Conservation (phyloP, 371 early-diverging fungal genomes). For the Rhizopus delemar region DNA sequence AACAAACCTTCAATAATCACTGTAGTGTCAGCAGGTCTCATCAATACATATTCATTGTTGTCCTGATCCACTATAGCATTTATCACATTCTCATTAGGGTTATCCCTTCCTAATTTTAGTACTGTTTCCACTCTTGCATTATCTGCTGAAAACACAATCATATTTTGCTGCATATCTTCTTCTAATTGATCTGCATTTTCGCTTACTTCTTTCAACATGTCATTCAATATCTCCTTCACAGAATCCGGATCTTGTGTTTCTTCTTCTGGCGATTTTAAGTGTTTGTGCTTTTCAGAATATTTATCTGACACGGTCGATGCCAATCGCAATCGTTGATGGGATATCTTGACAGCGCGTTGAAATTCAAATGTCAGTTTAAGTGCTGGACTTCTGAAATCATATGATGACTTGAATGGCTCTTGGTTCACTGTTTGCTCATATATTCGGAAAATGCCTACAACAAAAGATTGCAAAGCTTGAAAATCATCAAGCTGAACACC, state of each 20-base stretch:
- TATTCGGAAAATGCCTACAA: conserved; percentile 46
- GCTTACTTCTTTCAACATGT: conserved; percentile 52
- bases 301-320: conserved; percentile 15
- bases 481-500: conserved; percentile 43
- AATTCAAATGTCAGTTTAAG: conserved; percentile 48
- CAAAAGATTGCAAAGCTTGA: conserved; percentile 44
- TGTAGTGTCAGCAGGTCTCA: conserved; percentile 55
- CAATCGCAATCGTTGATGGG: conserved; percentile 35
- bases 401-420: conserved; percentile 12
- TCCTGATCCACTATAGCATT: conserved; percentile 51
- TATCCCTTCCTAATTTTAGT: conserved; percentile 31
- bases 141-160: conserved; percentile 28
- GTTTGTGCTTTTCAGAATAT: conserved; percentile 6
- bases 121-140: conserved; percentile 51
- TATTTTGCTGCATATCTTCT: conserved; percentile 48
- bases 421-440: conserved; percentile 39
- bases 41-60: conserved; percentile 59
- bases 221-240: conserved; percentile 38
- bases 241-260: conserved; percentile 26
- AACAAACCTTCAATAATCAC: conserved; percentile 52
- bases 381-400: conserved; percentile 48
- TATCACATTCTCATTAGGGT: conserved; percentile 20
- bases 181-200: conserved; percentile 51
- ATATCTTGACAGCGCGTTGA: conserved; percentile 45
- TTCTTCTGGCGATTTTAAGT: conserved; percentile 1